phyloP scores from a whole-genome alignment of 208 protist species.

The Strigomonas culicis region DNA sequence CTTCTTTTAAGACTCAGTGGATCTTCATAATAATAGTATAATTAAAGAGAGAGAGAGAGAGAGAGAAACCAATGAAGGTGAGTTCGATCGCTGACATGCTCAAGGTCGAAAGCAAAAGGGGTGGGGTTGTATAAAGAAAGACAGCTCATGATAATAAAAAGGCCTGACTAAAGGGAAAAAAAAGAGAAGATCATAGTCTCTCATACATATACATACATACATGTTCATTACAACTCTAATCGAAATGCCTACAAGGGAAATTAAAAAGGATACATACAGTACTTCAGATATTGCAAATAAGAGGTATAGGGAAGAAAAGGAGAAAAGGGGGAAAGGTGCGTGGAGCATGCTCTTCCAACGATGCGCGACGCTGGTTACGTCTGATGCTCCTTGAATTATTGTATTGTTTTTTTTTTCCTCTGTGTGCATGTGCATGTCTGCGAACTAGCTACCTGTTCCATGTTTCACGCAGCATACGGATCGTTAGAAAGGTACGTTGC shows the following conservation, averaged over 20 bases:
- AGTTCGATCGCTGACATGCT: no score
- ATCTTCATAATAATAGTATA: not conserved
- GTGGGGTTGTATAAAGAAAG: no score
- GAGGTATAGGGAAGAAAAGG: not conserved
- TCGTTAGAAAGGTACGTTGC: constrained; percentile 36
- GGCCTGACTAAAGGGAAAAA: no score
- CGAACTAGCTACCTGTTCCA: no score
- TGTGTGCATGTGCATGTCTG: no score
- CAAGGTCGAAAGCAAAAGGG: no score
- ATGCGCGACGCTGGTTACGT: not conserved
- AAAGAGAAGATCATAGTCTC: not conserved
- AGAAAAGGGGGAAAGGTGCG: constrained; percentile 9
- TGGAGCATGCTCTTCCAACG: not conserved
- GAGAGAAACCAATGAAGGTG: not conserved
- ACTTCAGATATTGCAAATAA: not conserved
- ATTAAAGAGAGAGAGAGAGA: not conserved
- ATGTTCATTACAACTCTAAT: not conserved
- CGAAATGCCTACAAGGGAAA: not conserved
- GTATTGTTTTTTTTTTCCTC: constrained; percentile 5
- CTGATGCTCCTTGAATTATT: not conserved
- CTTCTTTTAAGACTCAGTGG: no score
- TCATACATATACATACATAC: not conserved
- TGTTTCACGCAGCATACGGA: no score
- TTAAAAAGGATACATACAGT: not conserved
- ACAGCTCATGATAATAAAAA: no score